Evolutionary conservation across 352 stramenopile genomes (phyloP).

Genomic region (Pythium brachiatum): DNA sequence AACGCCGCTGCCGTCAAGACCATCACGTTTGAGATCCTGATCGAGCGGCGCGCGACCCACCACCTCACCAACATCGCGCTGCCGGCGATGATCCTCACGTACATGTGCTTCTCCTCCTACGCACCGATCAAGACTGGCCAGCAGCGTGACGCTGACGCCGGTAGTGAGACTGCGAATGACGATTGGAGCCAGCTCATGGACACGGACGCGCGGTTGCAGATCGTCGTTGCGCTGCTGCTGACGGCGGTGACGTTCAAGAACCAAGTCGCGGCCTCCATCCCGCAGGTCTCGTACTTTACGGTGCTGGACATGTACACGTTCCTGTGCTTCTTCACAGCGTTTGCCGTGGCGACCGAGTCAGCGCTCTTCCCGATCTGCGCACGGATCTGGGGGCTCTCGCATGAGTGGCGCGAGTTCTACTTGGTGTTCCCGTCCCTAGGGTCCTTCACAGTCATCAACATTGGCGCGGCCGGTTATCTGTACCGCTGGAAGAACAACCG

Average conservation of each 20-base stretch:
- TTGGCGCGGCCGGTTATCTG: slow-evolving; percentile 31
- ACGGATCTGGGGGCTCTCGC: slow-evolving; percentile 11
- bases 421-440: slow-evolving; percentile 34
- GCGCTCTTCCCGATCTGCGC: slow-evolving; percentile 43
- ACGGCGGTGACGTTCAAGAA: slow-evolving; percentile 69
- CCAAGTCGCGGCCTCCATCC: slow-evolving; percentile 42
- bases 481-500: slow-evolving; percentile 29
- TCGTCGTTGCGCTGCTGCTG: slow-evolving; percentile 60
- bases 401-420: slow-evolving; percentile 25
- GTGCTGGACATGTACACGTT: slow-evolving; percentile 57
- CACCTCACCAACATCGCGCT: slow-evolving; percentile 59
- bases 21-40: slow-evolving; percentile 58
- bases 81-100: slow-evolving; percentile 45
- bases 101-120: slow-evolving; percentile 41
- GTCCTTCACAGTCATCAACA: slow-evolving; percentile 42
- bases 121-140: slow-evolving; percentile 7
- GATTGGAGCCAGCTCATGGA: slow-evolving; percentile 33
- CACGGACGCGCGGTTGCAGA: slow-evolving; percentile 49
- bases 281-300: slow-evolving; percentile 68
- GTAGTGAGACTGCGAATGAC: slow-evolving; percentile 18
- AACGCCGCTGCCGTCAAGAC: slow-evolving; percentile 26
- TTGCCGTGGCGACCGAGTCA: slow-evolving; percentile 48
- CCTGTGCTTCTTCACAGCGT: slow-evolving; percentile 59
- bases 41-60: slow-evolving; percentile 47
- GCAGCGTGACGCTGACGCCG: too few relatives aligned